Evolutionary conservation across 202 grass and related monocot species (phyloP).

Genomic region (Dendrocalamus latiflorus): DNA sequence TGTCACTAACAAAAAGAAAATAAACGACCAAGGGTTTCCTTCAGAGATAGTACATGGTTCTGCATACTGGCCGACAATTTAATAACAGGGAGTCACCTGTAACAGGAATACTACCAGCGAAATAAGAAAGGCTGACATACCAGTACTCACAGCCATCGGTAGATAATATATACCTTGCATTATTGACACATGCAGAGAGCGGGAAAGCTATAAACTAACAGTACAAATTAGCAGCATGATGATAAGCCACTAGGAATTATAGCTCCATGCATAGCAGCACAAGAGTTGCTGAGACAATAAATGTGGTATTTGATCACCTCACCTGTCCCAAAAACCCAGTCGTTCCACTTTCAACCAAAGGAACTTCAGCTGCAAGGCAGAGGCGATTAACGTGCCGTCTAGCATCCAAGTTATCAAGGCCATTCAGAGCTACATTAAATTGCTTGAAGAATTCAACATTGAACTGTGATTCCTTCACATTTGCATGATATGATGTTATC

Average conservation of each 20-base stretch:
- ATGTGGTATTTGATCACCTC: background rate
- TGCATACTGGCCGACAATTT: background rate
- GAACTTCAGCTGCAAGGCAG: conserved; percentile 94
- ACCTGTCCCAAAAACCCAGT: conserved; percentile 99
- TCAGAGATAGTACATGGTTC: background rate
- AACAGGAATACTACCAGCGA: background rate
- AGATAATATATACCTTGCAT: background rate
- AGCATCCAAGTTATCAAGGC: conserved; percentile 98
- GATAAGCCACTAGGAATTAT: background rate
- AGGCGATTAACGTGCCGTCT: conserved; percentile 95
- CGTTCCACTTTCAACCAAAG: conserved; percentile 96
- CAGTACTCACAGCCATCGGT: background rate
- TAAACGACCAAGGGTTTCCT: background rate
- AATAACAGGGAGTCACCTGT: background rate
- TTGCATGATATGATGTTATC: conserved; percentile 84
- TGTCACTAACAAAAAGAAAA: background rate
- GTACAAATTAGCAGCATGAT: background rate
- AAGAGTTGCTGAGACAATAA: background rate
- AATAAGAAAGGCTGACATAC: background rate
- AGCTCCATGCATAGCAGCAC: background rate
- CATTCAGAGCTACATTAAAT: conserved; percentile 95
- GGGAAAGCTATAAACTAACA: background rate
- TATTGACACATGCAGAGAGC: background rate
- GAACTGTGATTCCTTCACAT: conserved; percentile 88
- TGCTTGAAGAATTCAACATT: conserved; percentile 91